Conservation (phyloP, 228 moss, liverwort and hornwort genomes). For the Sphagnum fallax region DNA sequence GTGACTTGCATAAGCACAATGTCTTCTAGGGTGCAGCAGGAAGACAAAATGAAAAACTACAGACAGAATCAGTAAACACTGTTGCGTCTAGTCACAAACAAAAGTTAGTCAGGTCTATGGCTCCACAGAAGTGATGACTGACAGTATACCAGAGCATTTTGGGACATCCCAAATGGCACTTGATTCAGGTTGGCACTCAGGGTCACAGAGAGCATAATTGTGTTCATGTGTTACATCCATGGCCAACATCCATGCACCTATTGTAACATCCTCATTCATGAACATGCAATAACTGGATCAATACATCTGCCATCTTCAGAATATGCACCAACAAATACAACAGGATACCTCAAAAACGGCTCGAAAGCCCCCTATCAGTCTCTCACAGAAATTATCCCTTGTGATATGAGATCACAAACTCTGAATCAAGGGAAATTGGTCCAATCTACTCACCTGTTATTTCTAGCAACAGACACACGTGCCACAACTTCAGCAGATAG, state of each 20-base stretch:
- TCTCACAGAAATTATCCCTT: too few relatives aligned
- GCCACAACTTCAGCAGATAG: slow-evolving; percentile 78
- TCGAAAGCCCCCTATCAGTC: too few relatives aligned
- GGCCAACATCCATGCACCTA: slow-evolving; percentile 96
- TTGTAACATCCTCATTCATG: slow-evolving; percentile 95
- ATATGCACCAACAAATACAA: too few relatives aligned
- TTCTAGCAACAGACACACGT: slow-evolving; percentile 59
- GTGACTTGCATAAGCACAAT: background rate
- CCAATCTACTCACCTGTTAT: slow-evolving; percentile 43
- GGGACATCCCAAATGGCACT: slow-evolving; percentile 98
- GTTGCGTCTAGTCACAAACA: background rate
- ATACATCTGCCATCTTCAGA: too few relatives aligned
- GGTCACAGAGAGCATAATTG: slow-evolving; percentile 75
- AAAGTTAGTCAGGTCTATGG: background rate
- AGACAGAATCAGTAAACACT: too few relatives aligned
- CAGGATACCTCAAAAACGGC: too few relatives aligned
- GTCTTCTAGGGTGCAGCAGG: too few relatives aligned
- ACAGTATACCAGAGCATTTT: slow-evolving; percentile 62
- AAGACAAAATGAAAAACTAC: too few relatives aligned
- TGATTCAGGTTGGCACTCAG: slow-evolving; percentile 53
- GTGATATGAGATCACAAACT: too few relatives aligned
- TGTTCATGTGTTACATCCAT: slow-evolving; percentile 95
- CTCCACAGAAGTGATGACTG: too few relatives aligned
- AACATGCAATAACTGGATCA: slow-evolving; percentile 74
- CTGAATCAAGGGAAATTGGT: too few relatives aligned